These are phyloP conservation scores for Kuraishia ogatae DNA, from an alignment of 805 yeast genomes.

Conservation along the genomic window DNA sequence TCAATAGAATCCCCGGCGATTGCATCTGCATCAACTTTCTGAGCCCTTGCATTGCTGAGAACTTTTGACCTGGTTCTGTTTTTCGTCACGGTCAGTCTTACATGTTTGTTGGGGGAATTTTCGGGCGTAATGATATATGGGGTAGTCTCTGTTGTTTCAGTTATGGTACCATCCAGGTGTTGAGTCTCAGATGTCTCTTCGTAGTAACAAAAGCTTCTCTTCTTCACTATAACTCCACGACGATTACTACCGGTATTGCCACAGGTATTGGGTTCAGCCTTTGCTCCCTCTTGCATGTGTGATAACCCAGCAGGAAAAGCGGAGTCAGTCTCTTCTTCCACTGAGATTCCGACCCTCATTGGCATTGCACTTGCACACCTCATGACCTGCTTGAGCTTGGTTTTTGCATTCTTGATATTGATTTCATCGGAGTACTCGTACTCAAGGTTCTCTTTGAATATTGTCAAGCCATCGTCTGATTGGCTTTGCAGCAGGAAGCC, in stretches of 20 bases:
- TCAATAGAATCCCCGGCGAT: neutral
- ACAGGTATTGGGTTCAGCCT: neutral
- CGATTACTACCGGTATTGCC: neutral
- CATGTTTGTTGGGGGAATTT: neutral
- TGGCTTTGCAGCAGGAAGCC: conserved; percentile 47
- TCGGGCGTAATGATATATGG: neutral
- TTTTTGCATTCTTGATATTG: conserved; percentile 38
- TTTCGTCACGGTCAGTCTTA: conserved; percentile 6
- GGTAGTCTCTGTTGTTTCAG: neutral
- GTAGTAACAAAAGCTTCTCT: neutral
- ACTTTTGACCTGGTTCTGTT: conserved; percentile 3
- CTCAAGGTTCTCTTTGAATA: conserved; percentile 13
- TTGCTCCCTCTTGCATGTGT: neutral
- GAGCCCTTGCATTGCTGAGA: neutral
- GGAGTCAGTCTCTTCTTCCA: neutral
- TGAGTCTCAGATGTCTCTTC: neutral
- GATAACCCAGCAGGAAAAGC: neutral
- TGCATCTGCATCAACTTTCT: neutral
- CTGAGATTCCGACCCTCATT: conserved; percentile 5
- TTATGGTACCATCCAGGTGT: neutral
- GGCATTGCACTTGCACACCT: conserved; percentile 24
- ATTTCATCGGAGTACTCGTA: conserved; percentile 45
- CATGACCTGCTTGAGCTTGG: conserved; percentile 26
- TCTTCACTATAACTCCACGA: neutral
- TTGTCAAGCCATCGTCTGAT: conserved; percentile 18